Base-by-base conservation (phyloP, 306 rosid genomes). In the Vicia faba region DNA sequence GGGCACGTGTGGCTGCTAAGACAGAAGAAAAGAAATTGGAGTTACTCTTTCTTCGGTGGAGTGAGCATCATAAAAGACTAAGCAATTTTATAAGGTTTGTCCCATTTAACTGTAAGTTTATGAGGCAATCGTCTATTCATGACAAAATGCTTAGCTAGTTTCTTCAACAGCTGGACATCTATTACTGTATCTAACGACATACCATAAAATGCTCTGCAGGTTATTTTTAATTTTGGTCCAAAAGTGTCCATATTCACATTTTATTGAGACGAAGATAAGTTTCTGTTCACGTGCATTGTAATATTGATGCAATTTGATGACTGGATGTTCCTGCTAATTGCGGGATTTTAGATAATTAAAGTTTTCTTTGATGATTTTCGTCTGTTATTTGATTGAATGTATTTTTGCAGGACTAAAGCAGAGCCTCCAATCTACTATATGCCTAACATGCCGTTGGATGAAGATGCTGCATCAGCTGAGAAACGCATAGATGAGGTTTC, bases 231-330 rank as follows among this genome's bases (percentile, higher is more conserved):
- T 88, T 93, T 88, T 88, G 97, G 92, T 80, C 97, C 92, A 84
- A 91, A 91, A 90, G 97, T 93, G 96, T 93, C 99, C 99, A 89
- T 93, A 90, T 93, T 93, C 97, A 83, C 96, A 81, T 92, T 90
- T 85, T 87, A 87, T 81, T 89, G 84, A 83, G 92, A 82, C 90
- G 61, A 89, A 93, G 99, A 93, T 93, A 93, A 93, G 99, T 88
- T 93, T 93, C 99, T 66, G 81, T 80, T 88, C 96, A 84, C 70
- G 87, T 75, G 89, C 81, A 79, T 86, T 69, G 84, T 81, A 79
- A 77, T 80, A 71, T 78, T 85, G 91, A 88, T 83, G 83, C 87
- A 84, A 79, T 75, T 86, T 86, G 86, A 78, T 81, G 78, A 40
- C 78, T 72, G 69, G 83, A 81, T 81, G 72, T 66, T 74, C 79